Percentiles rank a stretch among this genome's conserved stretches.
Evolutionary conservation across 1,284 basidiomycete species (phyloP).

Genomic region (Cryptococcus sp.): DNA sequence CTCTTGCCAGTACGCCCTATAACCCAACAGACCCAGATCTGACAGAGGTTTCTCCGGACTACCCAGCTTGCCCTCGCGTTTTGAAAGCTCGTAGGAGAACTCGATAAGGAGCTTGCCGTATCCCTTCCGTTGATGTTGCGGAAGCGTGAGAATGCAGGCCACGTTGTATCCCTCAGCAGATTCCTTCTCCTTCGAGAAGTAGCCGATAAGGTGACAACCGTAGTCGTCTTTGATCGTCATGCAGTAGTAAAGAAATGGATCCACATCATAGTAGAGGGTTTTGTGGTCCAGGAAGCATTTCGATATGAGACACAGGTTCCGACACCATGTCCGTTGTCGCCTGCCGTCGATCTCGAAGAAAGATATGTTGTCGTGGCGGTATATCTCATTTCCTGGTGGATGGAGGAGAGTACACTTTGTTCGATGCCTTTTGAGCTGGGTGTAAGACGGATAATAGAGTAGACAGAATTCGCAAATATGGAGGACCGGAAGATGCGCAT

Average conservation of each 20-base stretch:
- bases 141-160: slow-evolving; percentile 95
- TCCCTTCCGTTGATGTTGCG: slow-evolving; percentile 94
- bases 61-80: slow-evolving; percentile 92
- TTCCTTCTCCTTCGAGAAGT: slow-evolving; percentile 99
- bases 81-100: slow-evolving; percentile 97
- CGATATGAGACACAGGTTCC: slow-evolving; percentile 92
- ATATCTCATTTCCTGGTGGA: slow-evolving; percentile 99
- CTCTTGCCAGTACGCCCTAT: slow-evolving; percentile 97
- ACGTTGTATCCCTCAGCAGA: slow-evolving; percentile 98
- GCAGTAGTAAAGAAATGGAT: slow-evolving; percentile 98
- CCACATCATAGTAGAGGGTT: slow-evolving; percentile 99
- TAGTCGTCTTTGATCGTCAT: slow-evolving; percentile 90
- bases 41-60: slow-evolving; percentile 97
- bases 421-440: slow-evolving; percentile 88
- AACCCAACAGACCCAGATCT: slow-evolving; percentile 89
- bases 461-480: slow-evolving; percentile 99
- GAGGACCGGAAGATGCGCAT: slow-evolving; percentile 88
- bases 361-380: slow-evolving; percentile 92
- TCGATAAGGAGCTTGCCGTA: slow-evolving; percentile 96
- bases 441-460: slow-evolving; percentile 79
- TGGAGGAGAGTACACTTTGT: slow-evolving; percentile 89
- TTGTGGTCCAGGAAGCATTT: slow-evolving; percentile 99
- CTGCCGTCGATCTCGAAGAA: slow-evolving; percentile 99
- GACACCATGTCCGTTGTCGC: slow-evolving; percentile 93
- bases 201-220: slow-evolving; percentile 94